Conservation (phyloP, 345 rosid species). For the thale cress (Arabidopsis thaliana) region TAIR10.1 NC_003076.8:20091001-20091500, state of each 20-base stretch:
- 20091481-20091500: too few relatives aligned
- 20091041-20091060: conserved; percentile 47
- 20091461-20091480: conserved; percentile 69
- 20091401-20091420: conserved; percentile 50
- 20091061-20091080: conserved; percentile 55
- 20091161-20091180: conserved; percentile 56
- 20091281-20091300: conserved; percentile 34
- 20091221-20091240: conserved; percentile 63
- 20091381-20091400: conserved; percentile 46
- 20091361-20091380: conserved; percentile 77
- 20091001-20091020: conserved; percentile 36
- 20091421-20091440: conserved; percentile 60
- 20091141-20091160: conserved; percentile 33
- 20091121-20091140: conserved; percentile 44
- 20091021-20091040: conserved; percentile 49
- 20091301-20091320: conserved; percentile 79
- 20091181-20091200: conserved; percentile 51
- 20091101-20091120: conserved; percentile 58
- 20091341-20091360: conserved; percentile 85
- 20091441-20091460: conserved; percentile 51
- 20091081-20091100: conserved; percentile 54
- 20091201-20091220: conserved; percentile 39
- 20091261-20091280: conserved; percentile 35
- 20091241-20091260: conserved; percentile 42
- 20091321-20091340: conserved; percentile 71